phyloP scores from a whole-genome alignment of 139 green algal genomes.

The Ettlia oleoabundans region DNA sequence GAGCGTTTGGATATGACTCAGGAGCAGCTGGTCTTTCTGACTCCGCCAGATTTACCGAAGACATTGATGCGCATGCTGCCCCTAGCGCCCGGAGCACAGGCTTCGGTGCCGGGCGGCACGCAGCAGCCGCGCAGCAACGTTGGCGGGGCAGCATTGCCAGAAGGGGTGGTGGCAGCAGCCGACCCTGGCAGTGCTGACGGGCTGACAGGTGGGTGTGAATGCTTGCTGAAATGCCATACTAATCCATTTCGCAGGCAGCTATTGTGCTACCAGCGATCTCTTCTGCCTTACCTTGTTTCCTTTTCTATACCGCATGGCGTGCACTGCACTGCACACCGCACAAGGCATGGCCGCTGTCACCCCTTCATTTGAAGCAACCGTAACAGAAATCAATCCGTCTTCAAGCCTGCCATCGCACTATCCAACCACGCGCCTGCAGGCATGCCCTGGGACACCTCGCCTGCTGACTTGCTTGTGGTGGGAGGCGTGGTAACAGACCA shows the following conservation, averaged over 20 bases:
- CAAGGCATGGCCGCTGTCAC: not conserved
- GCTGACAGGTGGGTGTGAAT: too few relatives aligned
- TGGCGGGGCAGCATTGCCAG: too few relatives aligned
- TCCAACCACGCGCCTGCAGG: not conserved
- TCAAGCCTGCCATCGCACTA: not conserved
- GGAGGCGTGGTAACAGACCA: constrained; percentile 8
- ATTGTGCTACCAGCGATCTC: not conserved
- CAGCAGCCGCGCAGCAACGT: too few relatives aligned
- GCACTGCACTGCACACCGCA: not conserved
- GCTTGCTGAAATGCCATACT: not conserved
- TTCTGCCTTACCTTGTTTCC: not conserved
- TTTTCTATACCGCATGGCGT: too few relatives aligned
- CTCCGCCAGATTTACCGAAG: not conserved
- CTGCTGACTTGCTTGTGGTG: not conserved
- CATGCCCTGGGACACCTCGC: not conserved
- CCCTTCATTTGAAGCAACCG: too few relatives aligned
- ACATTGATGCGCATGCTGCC: too few relatives aligned
- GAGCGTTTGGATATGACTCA: constrained; percentile 12
- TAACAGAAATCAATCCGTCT: not conserved
- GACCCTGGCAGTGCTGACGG: too few relatives aligned
- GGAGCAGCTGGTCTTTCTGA: constrained; percentile 5
- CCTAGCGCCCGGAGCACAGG: not conserved
- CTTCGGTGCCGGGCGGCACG: not conserved
- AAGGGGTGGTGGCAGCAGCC: too few relatives aligned
- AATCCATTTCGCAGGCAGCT: not conserved